These are phyloP conservation scores for Aristolochia fimbriata DNA, from an alignment of 164 flowering plant genomes.

Conservation along the genomic window DNA sequence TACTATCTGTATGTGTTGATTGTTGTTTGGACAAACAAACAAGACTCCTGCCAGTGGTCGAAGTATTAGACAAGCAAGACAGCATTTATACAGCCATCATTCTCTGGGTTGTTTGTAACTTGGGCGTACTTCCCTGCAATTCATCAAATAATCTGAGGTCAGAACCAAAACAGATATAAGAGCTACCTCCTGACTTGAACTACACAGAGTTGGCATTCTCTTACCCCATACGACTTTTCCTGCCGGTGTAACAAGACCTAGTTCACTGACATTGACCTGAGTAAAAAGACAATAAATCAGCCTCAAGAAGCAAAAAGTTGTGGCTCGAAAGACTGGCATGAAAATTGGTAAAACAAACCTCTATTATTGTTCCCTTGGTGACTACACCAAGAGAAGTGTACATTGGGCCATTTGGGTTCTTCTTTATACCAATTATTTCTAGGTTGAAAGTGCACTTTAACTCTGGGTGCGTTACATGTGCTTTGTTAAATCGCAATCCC, in stretches of 20 bases:
- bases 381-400: constrained; percentile 93
- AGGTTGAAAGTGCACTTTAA: constrained; percentile 95
- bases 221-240: constrained; percentile 99
- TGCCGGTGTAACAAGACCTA: constrained; percentile 95
- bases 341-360: constrained; percentile 36
- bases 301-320: constrained; percentile 80
- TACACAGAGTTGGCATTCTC: too few relatives aligned
- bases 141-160: too few relatives aligned
- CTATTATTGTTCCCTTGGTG: constrained; percentile 91
- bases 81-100: constrained; percentile 90
- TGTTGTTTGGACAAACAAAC: too few relatives aligned
- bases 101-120: constrained; percentile 94
- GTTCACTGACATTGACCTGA: constrained; percentile 91
- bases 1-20: too few relatives aligned
- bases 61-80: constrained; percentile 77
- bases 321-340: too few relatives aligned
- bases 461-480: constrained; percentile 97
- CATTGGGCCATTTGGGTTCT: constrained; percentile 92
- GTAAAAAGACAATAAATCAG: background rate
- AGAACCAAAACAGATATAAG: too few relatives aligned
- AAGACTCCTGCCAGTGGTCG: too few relatives aligned
- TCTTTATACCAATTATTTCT: constrained; percentile 94
- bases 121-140: constrained; percentile 88
- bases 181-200: too few relatives aligned
- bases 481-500: constrained; percentile 84